These are phyloP conservation scores for peach (Prunus persica) DNA, from an alignment of 306 rosid genomes.

Conservation along the genomic window Prunus_persica_NCBIv2 NC_034009.1:13725001-13725500, in stretches of 20 bases:
- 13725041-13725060: conserved; percentile 82
- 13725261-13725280: conserved; percentile 67
- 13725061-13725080: conserved; percentile 87
- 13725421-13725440: conserved; percentile 54
- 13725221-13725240: conserved; percentile 75
- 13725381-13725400: conserved; percentile 47
- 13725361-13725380: conserved; percentile 42
- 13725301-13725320: conserved; percentile 60
- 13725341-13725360: conserved; percentile 65
- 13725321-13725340: conserved; percentile 72
- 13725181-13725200: conserved; percentile 76
- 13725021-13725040: conserved; percentile 80
- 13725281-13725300: conserved; percentile 71
- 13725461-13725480: conserved; percentile 55
- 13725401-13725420: conserved; percentile 57
- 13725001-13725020: conserved; percentile 92
- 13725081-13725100: conserved; percentile 81
- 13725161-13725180: conserved; percentile 91
- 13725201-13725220: conserved; percentile 94
- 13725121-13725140: conserved; percentile 68
- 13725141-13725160: conserved; percentile 73
- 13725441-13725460: conserved; percentile 50
- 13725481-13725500: conserved; percentile 46
- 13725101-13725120: conserved; percentile 90
- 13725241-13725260: conserved; percentile 69